A percentile compares a stretch with the other conserved stretches of the same genome.
Evolutionary conservation across 495 filamentous ascomycete species (phyloP).

Genomic region (Elaphomyces granulatus): DNA sequence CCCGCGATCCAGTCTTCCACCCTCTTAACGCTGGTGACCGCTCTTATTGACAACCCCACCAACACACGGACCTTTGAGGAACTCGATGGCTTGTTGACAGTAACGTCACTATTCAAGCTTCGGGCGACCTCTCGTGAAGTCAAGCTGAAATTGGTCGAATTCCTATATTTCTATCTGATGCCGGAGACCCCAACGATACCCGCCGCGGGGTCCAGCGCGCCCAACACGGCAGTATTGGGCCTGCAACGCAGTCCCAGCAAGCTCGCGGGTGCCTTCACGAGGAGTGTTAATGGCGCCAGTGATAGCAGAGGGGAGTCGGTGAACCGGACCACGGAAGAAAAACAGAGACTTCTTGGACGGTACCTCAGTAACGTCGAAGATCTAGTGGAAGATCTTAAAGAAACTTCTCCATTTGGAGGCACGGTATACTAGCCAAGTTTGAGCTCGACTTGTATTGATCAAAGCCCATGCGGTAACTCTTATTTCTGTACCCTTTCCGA

Average conservation of each 20-base stretch:
- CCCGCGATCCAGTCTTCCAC: slow-evolving; percentile 82
- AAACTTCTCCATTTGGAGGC: slow-evolving; percentile 44
- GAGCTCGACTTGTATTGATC: slow-evolving; percentile 6
- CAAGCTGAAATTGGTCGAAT: slow-evolving; percentile 85
- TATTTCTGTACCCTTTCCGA: slow-evolving; percentile 6
- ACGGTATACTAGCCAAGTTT: slow-evolving; percentile 33
- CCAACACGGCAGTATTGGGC: slow-evolving; percentile 24
- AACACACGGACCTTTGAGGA: slow-evolving; percentile 86
- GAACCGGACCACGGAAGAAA: slow-evolving; percentile 69
- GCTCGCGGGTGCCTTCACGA: slow-evolving; percentile 26
- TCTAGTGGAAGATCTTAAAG: slow-evolving; percentile 76
- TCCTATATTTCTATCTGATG: slow-evolving; percentile 97
- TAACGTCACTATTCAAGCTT: slow-evolving; percentile 87
- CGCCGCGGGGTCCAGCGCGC: slow-evolving; percentile 24
- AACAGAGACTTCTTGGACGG: slow-evolving; percentile 65
- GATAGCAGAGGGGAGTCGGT: slow-evolving; percentile 23
- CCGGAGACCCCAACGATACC: slow-evolving; percentile 55
- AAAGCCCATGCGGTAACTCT: slow-evolving; percentile 1
- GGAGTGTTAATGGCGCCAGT: slow-evolving; percentile 27
- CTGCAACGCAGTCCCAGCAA: slow-evolving; percentile 62
- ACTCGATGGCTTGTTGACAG: slow-evolving; percentile 82
- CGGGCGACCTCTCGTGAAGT: slow-evolving; percentile 71
- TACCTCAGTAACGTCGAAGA: slow-evolving; percentile 86
- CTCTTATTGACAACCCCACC: slow-evolving; percentile 63
- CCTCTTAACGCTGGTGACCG: slow-evolving; percentile 76